phyloP scores from a whole-genome alignment of 2,329 filamentous ascomycete genomes.

The Domatiomyces globalis region DNA sequence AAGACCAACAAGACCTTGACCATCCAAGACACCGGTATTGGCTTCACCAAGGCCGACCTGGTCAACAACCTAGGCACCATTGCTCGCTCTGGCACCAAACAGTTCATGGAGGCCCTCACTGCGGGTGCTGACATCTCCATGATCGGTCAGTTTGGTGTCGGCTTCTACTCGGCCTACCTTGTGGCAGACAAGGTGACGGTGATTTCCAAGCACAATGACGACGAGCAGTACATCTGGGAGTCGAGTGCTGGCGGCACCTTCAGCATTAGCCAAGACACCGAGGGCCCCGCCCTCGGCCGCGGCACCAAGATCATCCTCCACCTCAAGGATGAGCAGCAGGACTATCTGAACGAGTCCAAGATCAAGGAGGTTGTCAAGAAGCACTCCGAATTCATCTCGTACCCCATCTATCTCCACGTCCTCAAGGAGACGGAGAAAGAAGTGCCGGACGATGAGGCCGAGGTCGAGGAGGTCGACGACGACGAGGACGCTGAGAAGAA shows the following conservation, averaged over 20 bases:
- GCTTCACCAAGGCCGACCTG: slow-evolving; percentile 99
- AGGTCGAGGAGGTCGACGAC: slow-evolving; percentile 56
- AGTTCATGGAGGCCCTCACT: slow-evolving; percentile 99
- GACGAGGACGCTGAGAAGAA: slow-evolving; percentile 57
- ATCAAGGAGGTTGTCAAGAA: slow-evolving; percentile 99
- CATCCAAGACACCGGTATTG: slow-evolving; percentile 95
- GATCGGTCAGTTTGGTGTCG: slow-evolving; percentile 99
- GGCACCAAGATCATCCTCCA: slow-evolving; percentile 97
- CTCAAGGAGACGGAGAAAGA: slow-evolving; percentile 98
- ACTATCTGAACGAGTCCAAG: slow-evolving; percentile 97
- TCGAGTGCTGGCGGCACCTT: slow-evolving; percentile 95
- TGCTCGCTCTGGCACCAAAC: slow-evolving; percentile 97
- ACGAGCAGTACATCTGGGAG: slow-evolving; percentile 99
- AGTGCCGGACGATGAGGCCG: slow-evolving; percentile 89
- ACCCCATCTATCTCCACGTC: slow-evolving; percentile 99
- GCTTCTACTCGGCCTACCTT: slow-evolving; percentile 99
- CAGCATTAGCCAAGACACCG: slow-evolving; percentile 78
- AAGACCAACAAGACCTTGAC: slow-evolving; percentile 96
- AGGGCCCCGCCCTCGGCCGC: slow-evolving; percentile 79
- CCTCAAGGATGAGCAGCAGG: slow-evolving; percentile 97
- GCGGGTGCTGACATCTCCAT: slow-evolving; percentile 99
- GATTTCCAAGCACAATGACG: slow-evolving; percentile 97
- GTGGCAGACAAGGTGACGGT: slow-evolving; percentile 94
- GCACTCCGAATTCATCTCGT: slow-evolving; percentile 99
- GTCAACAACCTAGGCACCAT: slow-evolving; percentile 99